phyloP scores from a whole-genome alignment of 2,329 filamentous ascomycete species.

The Fusarium sp. region DNA sequence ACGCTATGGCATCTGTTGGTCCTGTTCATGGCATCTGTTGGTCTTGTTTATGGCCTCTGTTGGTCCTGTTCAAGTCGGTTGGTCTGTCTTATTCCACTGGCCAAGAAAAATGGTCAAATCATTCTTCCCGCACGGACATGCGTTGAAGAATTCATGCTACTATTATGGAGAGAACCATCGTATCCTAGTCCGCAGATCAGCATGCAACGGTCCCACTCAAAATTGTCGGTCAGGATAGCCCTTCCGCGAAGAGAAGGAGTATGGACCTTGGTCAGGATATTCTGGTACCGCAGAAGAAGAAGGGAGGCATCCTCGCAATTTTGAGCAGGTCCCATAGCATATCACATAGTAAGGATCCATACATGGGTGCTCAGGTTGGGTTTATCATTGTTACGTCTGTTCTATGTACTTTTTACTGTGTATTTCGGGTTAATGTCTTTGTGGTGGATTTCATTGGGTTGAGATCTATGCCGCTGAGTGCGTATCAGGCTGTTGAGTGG shows the following conservation, averaged over 20 bases:
- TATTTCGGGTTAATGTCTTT: slow-evolving; percentile 5
- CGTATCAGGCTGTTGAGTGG: slow-evolving; percentile 17
- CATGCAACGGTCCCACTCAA: too few species aligned
- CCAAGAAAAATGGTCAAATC: too few species aligned
- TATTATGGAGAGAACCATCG: too few species aligned
- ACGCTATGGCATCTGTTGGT: too few species aligned
- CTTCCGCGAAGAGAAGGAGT: accelerated
- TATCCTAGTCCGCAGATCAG: too few species aligned
- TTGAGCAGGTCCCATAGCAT: slow-evolving; percentile 13
- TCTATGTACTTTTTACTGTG: neutral
- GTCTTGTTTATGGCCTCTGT: too few species aligned
- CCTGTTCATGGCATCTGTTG: too few species aligned
- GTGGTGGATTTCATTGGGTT: slow-evolving; percentile 15
- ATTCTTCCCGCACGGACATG: too few species aligned
- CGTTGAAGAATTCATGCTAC: too few species aligned
- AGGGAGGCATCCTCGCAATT: neutral
- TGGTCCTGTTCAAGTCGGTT: too few species aligned
- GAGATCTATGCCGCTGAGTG: slow-evolving; percentile 8
- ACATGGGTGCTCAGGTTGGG: slow-evolving; percentile 1
- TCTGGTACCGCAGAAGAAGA: neutral
- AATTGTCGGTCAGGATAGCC: too few species aligned
- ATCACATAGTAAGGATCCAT: slow-evolving; percentile 1
- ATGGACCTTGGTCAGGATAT: neutral
- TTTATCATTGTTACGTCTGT: slow-evolving; percentile 9
- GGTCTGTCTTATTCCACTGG: too few species aligned